These are phyloP conservation scores for Fusarium sp. DNA, from an alignment of 2,329 filamentous ascomycete genomes.

Conservation along the genomic window DNA sequence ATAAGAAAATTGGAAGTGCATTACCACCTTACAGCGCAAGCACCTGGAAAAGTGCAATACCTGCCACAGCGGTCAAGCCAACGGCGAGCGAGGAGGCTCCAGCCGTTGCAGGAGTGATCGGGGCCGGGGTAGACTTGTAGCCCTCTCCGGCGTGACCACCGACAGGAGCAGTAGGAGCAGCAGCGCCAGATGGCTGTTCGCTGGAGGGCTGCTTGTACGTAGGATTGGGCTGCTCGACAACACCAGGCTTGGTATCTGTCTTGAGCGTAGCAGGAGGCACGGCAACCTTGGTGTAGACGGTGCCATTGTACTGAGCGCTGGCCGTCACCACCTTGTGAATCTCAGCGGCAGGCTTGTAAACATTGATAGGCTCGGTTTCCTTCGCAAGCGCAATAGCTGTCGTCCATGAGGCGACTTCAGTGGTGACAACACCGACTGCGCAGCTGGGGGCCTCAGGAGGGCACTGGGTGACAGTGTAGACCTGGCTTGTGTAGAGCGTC, in stretches of 20 bases:
- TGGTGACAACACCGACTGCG: constrained; percentile 54
- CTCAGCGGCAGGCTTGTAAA: constrained; percentile 32
- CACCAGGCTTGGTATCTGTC: constrained; percentile 39
- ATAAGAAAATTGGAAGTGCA: not conserved
- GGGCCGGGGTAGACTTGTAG: constrained; percentile 34
- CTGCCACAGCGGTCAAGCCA: constrained; percentile 48
- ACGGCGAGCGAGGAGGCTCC: constrained; percentile 59
- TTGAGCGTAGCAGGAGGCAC: constrained; percentile 38
- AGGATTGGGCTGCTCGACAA: constrained; percentile 33
- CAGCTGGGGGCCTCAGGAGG: constrained; percentile 67
- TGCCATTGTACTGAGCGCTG: constrained; percentile 23
- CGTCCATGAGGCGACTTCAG: constrained; percentile 49
- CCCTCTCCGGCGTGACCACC: constrained; percentile 48
- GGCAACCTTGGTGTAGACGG: constrained; percentile 32
- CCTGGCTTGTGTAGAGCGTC: constrained; percentile 68
- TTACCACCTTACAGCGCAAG: constrained; percentile 48
- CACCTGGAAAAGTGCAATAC: constrained; percentile 49
- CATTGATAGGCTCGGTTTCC: constrained; percentile 34
- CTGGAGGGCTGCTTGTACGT: constrained; percentile 23
- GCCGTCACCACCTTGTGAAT: constrained; percentile 24
- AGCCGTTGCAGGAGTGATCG: constrained; percentile 60
- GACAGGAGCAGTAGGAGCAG: constrained; percentile 44
- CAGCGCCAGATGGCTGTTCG: constrained; percentile 36
- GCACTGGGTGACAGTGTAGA: constrained; percentile 70
- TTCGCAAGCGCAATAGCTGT: constrained; percentile 38